phyloP scores from a whole-genome alignment of 2,329 filamentous ascomycete species.

The Aspergillus latus region DNA sequence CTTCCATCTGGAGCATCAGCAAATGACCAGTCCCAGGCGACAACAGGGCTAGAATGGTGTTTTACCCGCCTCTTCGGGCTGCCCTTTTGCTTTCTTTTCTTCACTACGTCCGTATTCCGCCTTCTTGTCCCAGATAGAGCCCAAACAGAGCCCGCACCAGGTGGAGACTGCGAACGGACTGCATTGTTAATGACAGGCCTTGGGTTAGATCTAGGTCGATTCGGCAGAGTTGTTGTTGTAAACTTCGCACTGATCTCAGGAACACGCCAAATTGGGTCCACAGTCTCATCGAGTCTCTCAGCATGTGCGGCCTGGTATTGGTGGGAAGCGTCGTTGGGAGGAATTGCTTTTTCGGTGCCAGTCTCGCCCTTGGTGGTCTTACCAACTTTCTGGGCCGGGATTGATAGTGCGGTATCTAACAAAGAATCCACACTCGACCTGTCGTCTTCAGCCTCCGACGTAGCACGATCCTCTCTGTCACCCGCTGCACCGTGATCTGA shows the following conservation, averaged over 20 bases:
- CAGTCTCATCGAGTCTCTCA: slow-evolving; percentile 16
- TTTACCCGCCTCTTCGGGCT: slow-evolving; percentile 25
- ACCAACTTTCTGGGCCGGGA: slow-evolving; percentile 16
- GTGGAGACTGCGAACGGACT: slow-evolving; percentile 33
- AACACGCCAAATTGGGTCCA: slow-evolving; percentile 32
- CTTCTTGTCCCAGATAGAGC: slow-evolving; percentile 29
- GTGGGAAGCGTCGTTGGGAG: slow-evolving; percentile 13
- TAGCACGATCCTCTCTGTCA: slow-evolving; percentile 10
- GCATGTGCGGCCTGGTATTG: slow-evolving; percentile 15
- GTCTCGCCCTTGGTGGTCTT: slow-evolving; percentile 1
- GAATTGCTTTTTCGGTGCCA: slow-evolving; percentile 22
- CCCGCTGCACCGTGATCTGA: not conserved
- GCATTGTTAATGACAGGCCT: slow-evolving; percentile 8
- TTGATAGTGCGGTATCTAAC: slow-evolving; percentile 20
- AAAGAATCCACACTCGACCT: slow-evolving; percentile 26
- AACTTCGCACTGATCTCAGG: slow-evolving; percentile 31
- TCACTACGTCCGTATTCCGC: slow-evolving; percentile 24
- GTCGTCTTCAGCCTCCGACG: slow-evolving; percentile 24
- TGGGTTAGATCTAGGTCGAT: slow-evolving; percentile 18
- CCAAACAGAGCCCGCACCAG: slow-evolving; percentile 40
- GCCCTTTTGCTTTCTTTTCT: slow-evolving; percentile 24
- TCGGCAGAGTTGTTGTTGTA: slow-evolving; percentile 25
- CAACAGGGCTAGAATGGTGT: slow-evolving; percentile 29
- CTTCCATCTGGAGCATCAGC: slow-evolving; percentile 33
- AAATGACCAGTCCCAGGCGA: slow-evolving; percentile 38